Base-by-base conservation (phyloP, 441 rosid genomes). In the Gossypium schwendimanii region DNA sequence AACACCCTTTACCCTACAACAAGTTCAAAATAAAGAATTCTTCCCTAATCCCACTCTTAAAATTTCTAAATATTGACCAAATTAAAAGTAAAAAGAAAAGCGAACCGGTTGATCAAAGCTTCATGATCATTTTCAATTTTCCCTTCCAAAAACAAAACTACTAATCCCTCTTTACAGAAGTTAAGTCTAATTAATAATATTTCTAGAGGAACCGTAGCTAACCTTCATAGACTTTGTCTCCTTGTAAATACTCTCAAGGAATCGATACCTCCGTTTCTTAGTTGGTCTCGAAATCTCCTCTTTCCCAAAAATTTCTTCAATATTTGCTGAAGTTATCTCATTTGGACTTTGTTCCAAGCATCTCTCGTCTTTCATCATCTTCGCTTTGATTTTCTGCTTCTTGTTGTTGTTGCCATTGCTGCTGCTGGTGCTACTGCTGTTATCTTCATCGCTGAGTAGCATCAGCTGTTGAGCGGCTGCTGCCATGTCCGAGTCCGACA, bases 381-480 rank as follows among this genome's bases (percentile, higher is more conserved):
- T 23, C 23, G 4, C 50, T 24, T 11, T 65, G 33, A 70, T 28
- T 14, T 54, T 65, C 36, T 11, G 11, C 21, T 4, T 17, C 17
- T 66, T 61, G 76, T 5, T 12, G 11, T 63, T 63, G 31, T n/a
- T 20, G 45, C 60, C 66, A 55, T 63, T 41, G 31, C 11, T 18
- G 50, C 52, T 68, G 21, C 54, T 69, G 63, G 8, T 63, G 55
- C 21, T 24, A 61, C 63, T 36, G 75, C 15, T 75, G 44, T 11
- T 80, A 47, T 91, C 89, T 49, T 86, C 92, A 47, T 86, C 93
- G 84, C 91, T 90, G 5, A 87, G 73, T 33, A 86, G 86, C 79
- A 86, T 75, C 15, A 91, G 81, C 26, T 76, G 86, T 63, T 82
- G 79, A 63, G 84, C 87, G 17, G 68, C 87, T 1, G 71, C 80